A percentile compares a stretch with the other conserved stretches of the same genome.
phyloP scores from a whole-genome alignment of 2,329 filamentous ascomycete species.

The Corniculantispora saksenae region DNA sequence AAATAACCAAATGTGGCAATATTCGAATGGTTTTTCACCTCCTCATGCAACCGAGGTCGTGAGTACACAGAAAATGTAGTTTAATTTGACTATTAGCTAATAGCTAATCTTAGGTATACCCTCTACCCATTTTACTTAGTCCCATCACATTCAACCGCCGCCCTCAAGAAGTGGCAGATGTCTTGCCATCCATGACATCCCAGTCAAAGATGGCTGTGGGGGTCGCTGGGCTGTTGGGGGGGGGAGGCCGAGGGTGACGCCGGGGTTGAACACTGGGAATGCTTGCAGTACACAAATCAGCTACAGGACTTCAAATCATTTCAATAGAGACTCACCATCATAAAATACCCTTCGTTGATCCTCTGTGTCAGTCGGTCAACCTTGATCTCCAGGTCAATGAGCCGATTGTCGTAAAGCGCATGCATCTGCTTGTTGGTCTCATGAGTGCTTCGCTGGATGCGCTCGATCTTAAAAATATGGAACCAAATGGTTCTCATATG shows the following conservation, averaged over 20 bases:
- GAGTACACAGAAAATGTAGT: not conserved
- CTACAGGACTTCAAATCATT: no score
- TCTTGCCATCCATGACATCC: not conserved
- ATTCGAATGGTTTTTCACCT: conserved; percentile 17
- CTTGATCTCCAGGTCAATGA: no score
- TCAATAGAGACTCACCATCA: no score
- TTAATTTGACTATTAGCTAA: not conserved
- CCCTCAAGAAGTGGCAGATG: not conserved
- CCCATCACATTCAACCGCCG: no score
- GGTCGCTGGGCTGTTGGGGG: not conserved
- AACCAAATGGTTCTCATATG: not conserved
- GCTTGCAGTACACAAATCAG: no score
- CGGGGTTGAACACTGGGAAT: no score
- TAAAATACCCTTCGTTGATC: no score
- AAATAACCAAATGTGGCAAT: conserved; percentile 22
- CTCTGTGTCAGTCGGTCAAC: no score
- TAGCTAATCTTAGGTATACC: not conserved
- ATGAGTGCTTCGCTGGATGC: not conserved
- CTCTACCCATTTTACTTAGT: not conserved
- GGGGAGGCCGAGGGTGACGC: not conserved
- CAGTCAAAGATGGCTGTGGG: not conserved
- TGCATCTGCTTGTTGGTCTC: no score
- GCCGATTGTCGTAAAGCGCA: no score
- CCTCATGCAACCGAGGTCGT: conserved; percentile 5
- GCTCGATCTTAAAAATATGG: not conserved